Percentiles rank a stretch among this genome's conserved stretches.
These are phyloP conservation scores for Neocucurbitaria cava DNA, from an alignment of 2,329 filamentous ascomycete species.

Conservation along the genomic window DNA sequence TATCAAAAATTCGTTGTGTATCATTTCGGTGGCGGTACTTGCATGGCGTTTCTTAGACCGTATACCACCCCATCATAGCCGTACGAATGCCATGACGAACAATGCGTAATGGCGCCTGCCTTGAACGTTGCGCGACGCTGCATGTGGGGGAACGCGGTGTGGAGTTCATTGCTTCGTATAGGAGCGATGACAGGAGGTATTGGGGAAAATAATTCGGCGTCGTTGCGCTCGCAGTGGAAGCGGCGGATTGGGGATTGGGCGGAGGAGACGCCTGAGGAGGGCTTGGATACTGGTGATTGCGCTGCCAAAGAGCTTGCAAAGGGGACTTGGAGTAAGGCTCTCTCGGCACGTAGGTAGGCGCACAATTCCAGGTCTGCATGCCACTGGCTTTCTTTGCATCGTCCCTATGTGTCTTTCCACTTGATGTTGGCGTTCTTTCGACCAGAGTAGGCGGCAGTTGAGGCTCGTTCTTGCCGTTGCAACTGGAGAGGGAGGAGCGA, in stretches of 20 bases:
- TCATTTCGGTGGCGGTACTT: background rate
- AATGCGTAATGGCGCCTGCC: conserved; percentile 15
- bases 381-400: conserved; percentile 17
- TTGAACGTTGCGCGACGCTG: background rate
- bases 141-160: background rate
- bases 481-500: conserved; percentile 12
- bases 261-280: background rate
- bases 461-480: conserved; percentile 5
- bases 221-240: background rate
- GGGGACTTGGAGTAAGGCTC: background rate
- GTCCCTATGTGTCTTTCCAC: conserved; percentile 8
- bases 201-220: background rate
- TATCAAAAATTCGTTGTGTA: background rate
- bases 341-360: conserved; percentile 16
- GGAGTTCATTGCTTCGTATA: background rate
- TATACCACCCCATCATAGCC: conserved; percentile 18
- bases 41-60: conserved; percentile 13
- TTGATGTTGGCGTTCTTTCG: conserved; percentile 9
- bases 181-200: background rate
- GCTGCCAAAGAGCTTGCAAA: background rate
- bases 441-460: conserved; percentile 2
- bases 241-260: too few relatives aligned
- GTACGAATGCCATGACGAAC: conserved; percentile 28
- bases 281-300: background rate
- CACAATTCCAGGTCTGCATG: conserved; percentile 12